Base-by-base conservation (phyloP, 495 filamentous ascomycete species). In the Penicillium daleae region DNA sequence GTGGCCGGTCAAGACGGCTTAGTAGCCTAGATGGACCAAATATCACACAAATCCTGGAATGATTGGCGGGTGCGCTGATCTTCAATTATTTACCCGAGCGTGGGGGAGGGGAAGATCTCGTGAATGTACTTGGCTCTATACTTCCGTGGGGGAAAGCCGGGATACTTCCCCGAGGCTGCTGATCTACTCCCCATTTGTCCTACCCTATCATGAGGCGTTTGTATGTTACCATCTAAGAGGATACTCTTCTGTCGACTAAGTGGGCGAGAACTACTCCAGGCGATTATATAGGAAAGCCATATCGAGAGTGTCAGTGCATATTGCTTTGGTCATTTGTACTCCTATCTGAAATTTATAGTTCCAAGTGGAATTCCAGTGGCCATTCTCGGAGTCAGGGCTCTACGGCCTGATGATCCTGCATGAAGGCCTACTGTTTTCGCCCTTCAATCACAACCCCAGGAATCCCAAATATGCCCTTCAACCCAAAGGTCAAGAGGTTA, bases 401-500 rank as follows among this genome's bases (percentile, higher is more conserved):
- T n/a, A n/a, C n/a, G n/a, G n/a, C n/a, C n/a, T n/a, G n/a, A n/a
- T n/a, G 7, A 31, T 7, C 29, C 29, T 31, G 29, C 29, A 4
- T 31, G 29, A 31, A 31, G 24, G 29, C 29, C 46, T 50, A 49
- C 46, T 10, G 13, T 24, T 22, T 40, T 6, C 22, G 17, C 3
- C 27, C 21, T 15, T 61, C 50, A 12, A 61, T 51, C 49, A 44
- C 33, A 6, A 61, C 59, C 21, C 52, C 52, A 0, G 59, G 29
- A 1, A 39, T 26, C 0, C 61, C 61, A 37, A 64, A 64, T 13
- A 49, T 26, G 1, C 61, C 61, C 26, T 29, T 44, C 15, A 64
- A 37, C 7, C 57, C 33, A 37, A 79, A 56, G 55, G 56, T 72
- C 64, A 82, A 49, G 44, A 76, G 40, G 17, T 70, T 63, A 9